Conservation (phyloP, 805 yeast genomes). For the Cyberlindnera euphorbiae region DNA sequence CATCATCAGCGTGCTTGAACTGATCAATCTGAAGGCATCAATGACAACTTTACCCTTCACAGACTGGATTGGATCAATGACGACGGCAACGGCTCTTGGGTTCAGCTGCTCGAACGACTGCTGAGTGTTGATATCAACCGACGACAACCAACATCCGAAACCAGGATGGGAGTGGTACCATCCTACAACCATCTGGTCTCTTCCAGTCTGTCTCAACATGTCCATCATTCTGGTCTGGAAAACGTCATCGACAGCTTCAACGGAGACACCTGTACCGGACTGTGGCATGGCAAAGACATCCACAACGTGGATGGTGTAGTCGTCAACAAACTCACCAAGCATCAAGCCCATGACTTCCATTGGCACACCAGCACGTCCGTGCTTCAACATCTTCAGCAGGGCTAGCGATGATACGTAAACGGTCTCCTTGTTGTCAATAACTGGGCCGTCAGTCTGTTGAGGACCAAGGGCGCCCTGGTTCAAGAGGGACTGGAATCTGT, state of each 20-base stretch:
- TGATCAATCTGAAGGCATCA: slow-evolving; percentile 95
- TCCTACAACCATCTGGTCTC: slow-evolving; percentile 98
- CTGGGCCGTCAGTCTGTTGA: slow-evolving; percentile 64
- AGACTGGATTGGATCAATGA: slow-evolving; percentile 96
- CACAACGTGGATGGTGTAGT: slow-evolving; percentile 92
- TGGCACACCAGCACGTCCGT: slow-evolving; percentile 91
- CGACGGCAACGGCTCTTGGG: slow-evolving; percentile 96
- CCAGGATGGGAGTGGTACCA: slow-evolving; percentile 99
- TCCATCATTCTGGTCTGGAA: slow-evolving; percentile 99
- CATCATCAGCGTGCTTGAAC: slow-evolving; percentile 82
- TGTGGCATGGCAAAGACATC: slow-evolving; percentile 99
- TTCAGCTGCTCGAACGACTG: slow-evolving; percentile 96
- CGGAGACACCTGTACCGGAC: slow-evolving; percentile 96
- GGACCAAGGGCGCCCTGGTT: slow-evolving; percentile 43
- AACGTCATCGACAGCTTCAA: slow-evolving; percentile 98
- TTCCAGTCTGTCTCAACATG: slow-evolving; percentile 97
- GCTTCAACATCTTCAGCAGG: slow-evolving; percentile 91
- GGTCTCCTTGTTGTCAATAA: slow-evolving; percentile 92
- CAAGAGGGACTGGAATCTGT: slow-evolving; percentile 38
- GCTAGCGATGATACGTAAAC: slow-evolving; percentile 96
- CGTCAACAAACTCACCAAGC: slow-evolving; percentile 98
- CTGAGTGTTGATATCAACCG: slow-evolving; percentile 96
- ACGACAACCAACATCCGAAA: slow-evolving; percentile 98
- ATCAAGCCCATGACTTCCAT: slow-evolving; percentile 94
- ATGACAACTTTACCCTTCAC: slow-evolving; percentile 98